Evolutionary conservation across 129 eudicot genomes (phyloP).

Genomic region (Chrysanthemum seticuspe): DNA sequence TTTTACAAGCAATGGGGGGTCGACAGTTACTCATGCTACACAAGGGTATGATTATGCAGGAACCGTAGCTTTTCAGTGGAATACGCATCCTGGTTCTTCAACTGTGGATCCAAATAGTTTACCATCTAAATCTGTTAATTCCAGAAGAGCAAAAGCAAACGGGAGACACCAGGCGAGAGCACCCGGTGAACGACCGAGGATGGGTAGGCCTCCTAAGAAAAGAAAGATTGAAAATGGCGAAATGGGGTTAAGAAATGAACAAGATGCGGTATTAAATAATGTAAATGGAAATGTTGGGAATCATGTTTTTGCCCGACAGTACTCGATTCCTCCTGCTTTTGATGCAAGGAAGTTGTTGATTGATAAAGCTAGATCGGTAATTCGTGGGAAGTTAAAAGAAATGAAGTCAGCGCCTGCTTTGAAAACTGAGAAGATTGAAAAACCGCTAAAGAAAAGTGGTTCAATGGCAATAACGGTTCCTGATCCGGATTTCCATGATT

Average conservation of each 20-base stretch:
- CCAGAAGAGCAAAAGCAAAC: slow-evolving; percentile 40
- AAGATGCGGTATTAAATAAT: slow-evolving; percentile 32
- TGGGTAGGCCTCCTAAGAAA: slow-evolving; percentile 79
- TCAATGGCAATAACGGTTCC: slow-evolving; percentile 85
- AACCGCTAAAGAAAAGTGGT: slow-evolving; percentile 44
- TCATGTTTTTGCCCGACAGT: slow-evolving; percentile 31
- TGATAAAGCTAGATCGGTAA: slow-evolving; percentile 61
- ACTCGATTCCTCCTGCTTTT: slow-evolving; percentile 45
- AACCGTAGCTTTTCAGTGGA: slow-evolving; percentile 64
- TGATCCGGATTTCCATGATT: slow-evolving; percentile 94
- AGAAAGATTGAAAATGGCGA: slow-evolving; percentile 59
- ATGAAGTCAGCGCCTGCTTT: slow-evolving; percentile 45
- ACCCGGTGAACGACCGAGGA: slow-evolving; percentile 35
- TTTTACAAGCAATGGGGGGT: slow-evolving; percentile 58
- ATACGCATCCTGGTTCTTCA: slow-evolving; percentile 48
- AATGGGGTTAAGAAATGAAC: slow-evolving; percentile 31
- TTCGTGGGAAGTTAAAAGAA: slow-evolving; percentile 65
- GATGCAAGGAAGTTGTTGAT: slow-evolving; percentile 77
- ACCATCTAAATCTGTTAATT: slow-evolving; percentile 37
- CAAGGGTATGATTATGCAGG: slow-evolving; percentile 65
- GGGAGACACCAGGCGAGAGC: slow-evolving; percentile 45
- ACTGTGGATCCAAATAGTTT: slow-evolving; percentile 52
- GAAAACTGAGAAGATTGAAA: slow-evolving; percentile 54
- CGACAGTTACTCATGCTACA: slow-evolving; percentile 54
- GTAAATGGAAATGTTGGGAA: slow-evolving; percentile 45